Percentiles rank a stretch among this genome's conserved stretches.
Conservation (phyloP, 306 rosid species). For the Quercus rubra region DNA sequence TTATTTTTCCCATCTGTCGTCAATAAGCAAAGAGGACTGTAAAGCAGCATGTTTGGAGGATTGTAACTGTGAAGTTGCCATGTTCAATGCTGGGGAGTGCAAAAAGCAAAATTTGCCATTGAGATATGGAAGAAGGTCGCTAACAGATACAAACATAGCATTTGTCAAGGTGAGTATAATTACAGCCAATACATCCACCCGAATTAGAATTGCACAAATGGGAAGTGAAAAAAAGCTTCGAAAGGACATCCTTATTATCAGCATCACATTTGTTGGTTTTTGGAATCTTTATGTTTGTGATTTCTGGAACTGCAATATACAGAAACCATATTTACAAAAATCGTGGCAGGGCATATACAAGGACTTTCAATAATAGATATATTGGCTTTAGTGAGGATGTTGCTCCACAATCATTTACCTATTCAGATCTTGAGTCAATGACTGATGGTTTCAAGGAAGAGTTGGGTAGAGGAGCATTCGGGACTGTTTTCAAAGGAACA, state of each 20-base stretch:
- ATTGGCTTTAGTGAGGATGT: constrained; percentile 2
- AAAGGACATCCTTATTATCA: neutral
- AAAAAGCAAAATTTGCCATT: constrained; percentile 25
- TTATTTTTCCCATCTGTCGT: neutral
- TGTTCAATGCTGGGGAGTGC: constrained; percentile 1
- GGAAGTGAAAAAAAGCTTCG: neutral
- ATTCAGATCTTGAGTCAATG: too few species aligned
- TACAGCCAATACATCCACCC: neutral
- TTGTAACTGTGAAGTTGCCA: too few species aligned
- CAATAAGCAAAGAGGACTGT: constrained; percentile 1
- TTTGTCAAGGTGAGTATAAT: constrained; percentile 12
- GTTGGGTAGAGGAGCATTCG: constrained; percentile 27
- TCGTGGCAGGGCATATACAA: neutral
- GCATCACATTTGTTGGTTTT: neutral
- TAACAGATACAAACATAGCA: neutral
- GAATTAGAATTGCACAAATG: neutral
- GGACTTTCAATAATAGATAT: neutral
- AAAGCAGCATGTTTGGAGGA: constrained; percentile 7
- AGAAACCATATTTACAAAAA: neutral
- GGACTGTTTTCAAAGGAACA: constrained; percentile 25
- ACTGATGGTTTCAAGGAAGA: too few species aligned
- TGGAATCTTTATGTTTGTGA: constrained; percentile 4
- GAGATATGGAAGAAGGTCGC: constrained; percentile 5
- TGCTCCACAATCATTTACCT: constrained; percentile 3
- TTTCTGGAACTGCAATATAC: neutral